phyloP scores from a whole-genome alignment of 2,329 filamentous ascomycete genomes.

The Botrytis tulipae region DNA sequence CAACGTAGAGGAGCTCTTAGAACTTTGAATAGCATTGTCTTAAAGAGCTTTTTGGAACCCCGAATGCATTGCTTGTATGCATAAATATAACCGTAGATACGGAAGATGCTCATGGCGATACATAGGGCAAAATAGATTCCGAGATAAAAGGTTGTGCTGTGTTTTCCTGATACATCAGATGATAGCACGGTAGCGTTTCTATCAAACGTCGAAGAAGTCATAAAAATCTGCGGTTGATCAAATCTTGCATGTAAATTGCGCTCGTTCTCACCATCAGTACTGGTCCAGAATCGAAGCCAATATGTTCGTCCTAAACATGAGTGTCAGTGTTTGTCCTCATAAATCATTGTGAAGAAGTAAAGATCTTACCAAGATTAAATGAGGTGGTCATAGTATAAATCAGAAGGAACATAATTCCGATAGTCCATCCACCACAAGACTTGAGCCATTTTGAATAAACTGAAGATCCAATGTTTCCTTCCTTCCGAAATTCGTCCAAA shows the following conservation, averaged over 20 bases:
- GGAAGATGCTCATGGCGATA: neutral
- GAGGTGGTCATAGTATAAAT: constrained; percentile 10
- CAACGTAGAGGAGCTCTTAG: constrained; percentile 70
- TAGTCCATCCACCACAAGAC: constrained; percentile 16
- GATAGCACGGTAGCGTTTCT: neutral
- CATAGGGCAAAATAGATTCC: constrained; percentile 18
- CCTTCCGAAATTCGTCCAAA: constrained; percentile 16
- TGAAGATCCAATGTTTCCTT: constrained; percentile 19
- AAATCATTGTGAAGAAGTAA: neutral
- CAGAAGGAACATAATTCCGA: constrained; percentile 8
- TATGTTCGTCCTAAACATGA: constrained; percentile 15
- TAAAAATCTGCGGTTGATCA: neutral
- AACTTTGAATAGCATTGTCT: constrained; percentile 61
- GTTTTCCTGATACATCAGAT: neutral
- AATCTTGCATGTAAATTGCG: neutral
- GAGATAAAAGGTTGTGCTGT: constrained; percentile 18
- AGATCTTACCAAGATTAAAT: neutral
- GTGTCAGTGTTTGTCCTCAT: neutral
- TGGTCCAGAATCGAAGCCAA: constrained; percentile 21
- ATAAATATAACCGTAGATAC: constrained; percentile 52
- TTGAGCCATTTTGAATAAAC: constrained; percentile 19
- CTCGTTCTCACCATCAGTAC: neutral
- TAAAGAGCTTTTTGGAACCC: constrained; percentile 65
- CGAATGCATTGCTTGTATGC: constrained; percentile 62
- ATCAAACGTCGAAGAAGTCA: neutral